These are phyloP conservation scores for Peronosclerospora sorghi DNA, from an alignment of 352 stramenopile species.

Conservation along the genomic window DNA sequence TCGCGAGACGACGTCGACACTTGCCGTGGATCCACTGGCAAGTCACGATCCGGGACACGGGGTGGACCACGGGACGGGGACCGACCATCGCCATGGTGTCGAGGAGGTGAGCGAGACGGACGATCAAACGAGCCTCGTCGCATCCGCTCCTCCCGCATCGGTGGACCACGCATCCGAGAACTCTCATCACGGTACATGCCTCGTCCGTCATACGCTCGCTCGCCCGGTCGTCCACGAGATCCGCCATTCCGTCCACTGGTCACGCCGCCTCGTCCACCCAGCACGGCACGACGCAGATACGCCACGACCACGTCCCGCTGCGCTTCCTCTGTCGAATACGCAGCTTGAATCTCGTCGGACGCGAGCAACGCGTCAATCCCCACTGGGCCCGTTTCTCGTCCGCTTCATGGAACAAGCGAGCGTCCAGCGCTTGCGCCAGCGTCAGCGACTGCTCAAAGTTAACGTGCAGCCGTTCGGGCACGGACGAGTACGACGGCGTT, in stretches of 20 bases:
- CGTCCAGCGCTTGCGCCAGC: slow-evolving; percentile 52
- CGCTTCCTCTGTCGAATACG: slow-evolving; percentile 62
- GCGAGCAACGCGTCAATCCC: slow-evolving; percentile 50
- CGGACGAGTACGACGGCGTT: slow-evolving; percentile 71
- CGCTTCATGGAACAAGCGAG: slow-evolving; percentile 40
- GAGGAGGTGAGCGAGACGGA: slow-evolving; percentile 25
- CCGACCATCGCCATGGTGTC: slow-evolving; percentile 17
- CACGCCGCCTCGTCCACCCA: slow-evolving; percentile 30
- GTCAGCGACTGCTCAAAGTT: slow-evolving; percentile 48
- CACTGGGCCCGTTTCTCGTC: slow-evolving; percentile 29
- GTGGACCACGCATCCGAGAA: slow-evolving; percentile 38
- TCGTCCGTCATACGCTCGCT: slow-evolving; percentile 25
- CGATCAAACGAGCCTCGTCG: slow-evolving; percentile 38
- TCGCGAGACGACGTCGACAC: slow-evolving; percentile 79
- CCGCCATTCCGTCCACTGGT: slow-evolving; percentile 24
- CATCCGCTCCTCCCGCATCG: slow-evolving; percentile 35
- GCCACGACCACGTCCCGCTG: slow-evolving; percentile 87
- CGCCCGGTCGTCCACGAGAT: slow-evolving; percentile 18
- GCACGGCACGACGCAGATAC: slow-evolving; percentile 82
- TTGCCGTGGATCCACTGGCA: slow-evolving; percentile 69
- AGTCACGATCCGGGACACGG: slow-evolving; percentile 44
- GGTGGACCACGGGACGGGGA: slow-evolving; percentile 19
- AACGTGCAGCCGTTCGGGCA: slow-evolving; percentile 45
- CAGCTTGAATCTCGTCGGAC: slow-evolving; percentile 32
- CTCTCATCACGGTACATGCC: slow-evolving; percentile 50